Conservation (phyloP, 352 stramenopile species). For the Globisporangium middletonii region DNA sequence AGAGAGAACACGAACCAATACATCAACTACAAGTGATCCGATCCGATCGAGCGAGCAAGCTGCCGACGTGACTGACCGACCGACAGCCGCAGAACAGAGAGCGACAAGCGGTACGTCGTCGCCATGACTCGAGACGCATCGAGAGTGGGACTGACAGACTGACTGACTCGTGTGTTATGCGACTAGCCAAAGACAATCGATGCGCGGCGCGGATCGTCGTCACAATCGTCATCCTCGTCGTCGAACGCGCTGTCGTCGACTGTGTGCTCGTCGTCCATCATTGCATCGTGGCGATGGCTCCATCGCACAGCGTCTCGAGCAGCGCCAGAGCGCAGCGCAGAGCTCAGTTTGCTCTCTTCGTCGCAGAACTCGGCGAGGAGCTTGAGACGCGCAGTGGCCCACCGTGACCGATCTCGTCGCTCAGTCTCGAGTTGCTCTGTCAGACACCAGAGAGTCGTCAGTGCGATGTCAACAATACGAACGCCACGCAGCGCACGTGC, state of each 20-base stretch:
- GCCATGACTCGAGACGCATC: too few relatives aligned
- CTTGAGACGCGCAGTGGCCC: conserved; percentile 61
- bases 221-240: conserved; percentile 5
- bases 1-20: neutral
- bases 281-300: neutral
- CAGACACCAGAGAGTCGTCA: neutral
- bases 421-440: conserved; percentile 64
- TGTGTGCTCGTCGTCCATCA: neutral
- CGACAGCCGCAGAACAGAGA: neutral
- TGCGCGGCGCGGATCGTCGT: conserved; percentile 13
- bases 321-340: conserved; percentile 13
- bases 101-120: neutral
- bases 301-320: neutral
- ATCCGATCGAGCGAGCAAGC: neutral
- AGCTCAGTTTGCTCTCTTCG: conserved; percentile 68
- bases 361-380: conserved; percentile 77
- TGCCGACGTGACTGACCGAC: too few relatives aligned
- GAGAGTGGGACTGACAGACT: neutral
- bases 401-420: conserved; percentile 53
- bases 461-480: conserved; percentile 6
- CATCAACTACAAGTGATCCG: neutral
- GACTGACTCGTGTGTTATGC: neutral
- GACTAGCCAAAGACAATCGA: conserved; percentile 39
- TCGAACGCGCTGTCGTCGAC: neutral
- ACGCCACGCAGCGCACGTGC: conserved; percentile 12